These are phyloP conservation scores for Achlya hypogyna DNA, from an alignment of 352 stramenopile genomes.

Conservation along the genomic window DNA sequence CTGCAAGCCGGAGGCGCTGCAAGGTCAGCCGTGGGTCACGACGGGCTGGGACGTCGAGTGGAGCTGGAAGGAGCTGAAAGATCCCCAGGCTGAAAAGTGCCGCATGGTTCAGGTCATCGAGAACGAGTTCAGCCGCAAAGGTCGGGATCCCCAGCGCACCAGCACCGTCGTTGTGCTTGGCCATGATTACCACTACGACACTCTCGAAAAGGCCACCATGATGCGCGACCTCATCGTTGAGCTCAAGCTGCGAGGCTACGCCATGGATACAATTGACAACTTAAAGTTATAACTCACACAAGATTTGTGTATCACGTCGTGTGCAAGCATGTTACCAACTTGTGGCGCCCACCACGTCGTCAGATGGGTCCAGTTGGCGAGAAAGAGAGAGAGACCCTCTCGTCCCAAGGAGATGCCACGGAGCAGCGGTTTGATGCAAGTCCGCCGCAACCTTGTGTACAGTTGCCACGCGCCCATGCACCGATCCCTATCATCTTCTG, in stretches of 20 bases:
- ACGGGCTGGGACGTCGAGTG: conserved; percentile 15
- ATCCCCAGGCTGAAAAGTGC: not conserved
- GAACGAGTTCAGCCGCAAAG: not conserved
- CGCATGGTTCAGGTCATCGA: not conserved
- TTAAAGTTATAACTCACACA: not conserved
- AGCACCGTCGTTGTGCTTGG: not conserved
- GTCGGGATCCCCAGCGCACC: not conserved
- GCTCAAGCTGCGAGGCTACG: conserved; percentile 4
- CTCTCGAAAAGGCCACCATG: not conserved
- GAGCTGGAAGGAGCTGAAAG: not conserved
- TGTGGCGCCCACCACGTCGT: not conserved
- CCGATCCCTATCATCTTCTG: too few species aligned
- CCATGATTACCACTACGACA: conserved; percentile 2
- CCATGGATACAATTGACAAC: conserved; percentile 3
- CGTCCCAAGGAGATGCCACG: too few species aligned
- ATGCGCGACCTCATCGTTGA: conserved; percentile 9
- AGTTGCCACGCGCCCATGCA: too few species aligned
- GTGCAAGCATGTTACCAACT: not conserved
- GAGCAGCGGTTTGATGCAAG: too few species aligned
- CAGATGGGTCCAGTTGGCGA: too few species aligned
- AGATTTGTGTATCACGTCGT: not conserved
- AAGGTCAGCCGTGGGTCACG: not conserved
- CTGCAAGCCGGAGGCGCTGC: not conserved
- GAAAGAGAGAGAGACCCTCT: too few species aligned
- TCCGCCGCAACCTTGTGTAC: too few species aligned